Percentiles rank a stretch among this genome's conserved stretches.
phyloP scores from a whole-genome alignment of 164 flowering plant species.

The Vitis rotundifolia region DNA sequence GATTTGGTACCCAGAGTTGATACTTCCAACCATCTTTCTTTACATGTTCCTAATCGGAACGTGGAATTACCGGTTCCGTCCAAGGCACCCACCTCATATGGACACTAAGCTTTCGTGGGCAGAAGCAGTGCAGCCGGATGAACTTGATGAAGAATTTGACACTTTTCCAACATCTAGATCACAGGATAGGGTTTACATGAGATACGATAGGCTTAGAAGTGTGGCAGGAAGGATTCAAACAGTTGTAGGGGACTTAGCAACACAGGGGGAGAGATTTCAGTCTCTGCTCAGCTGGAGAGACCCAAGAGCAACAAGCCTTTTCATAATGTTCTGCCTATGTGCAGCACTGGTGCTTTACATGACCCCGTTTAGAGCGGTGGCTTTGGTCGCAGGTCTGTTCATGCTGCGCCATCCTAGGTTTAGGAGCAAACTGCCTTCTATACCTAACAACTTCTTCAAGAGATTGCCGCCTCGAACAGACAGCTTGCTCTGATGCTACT shows the following conservation, averaged over 20 bases:
- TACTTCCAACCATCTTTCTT: conserved; percentile 53
- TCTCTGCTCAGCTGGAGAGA: conserved; percentile 63
- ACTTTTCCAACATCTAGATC: conserved; percentile 53
- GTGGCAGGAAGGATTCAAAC: conserved; percentile 64
- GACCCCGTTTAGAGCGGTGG: conserved; percentile 57
- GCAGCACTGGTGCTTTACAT: conserved; percentile 50
- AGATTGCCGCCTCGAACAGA: conserved; percentile 61
- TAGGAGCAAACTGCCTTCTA: conserved; percentile 66
- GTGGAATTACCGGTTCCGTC: conserved; percentile 56
- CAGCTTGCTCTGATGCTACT: conserved; percentile 19
- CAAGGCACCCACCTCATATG: conserved; percentile 60
- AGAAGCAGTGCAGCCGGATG: conserved; percentile 54
- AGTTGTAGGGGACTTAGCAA: conserved; percentile 62
- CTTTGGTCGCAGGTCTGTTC: conserved; percentile 52
- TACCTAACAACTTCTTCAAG: conserved; percentile 74
- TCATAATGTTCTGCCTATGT: conserved; percentile 43
- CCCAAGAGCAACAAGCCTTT: conserved; percentile 57
- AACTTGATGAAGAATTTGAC: conserved; percentile 63
- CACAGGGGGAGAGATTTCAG: conserved; percentile 65
- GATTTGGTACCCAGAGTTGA: conserved; percentile 59
- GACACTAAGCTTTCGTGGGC: conserved; percentile 61
- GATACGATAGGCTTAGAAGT: conserved; percentile 59
- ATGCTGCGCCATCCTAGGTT: conserved; percentile 66
- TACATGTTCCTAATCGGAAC: conserved; percentile 62
- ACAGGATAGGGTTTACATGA: conserved; percentile 41